A percentile compares a stretch with the other conserved stretches of the same genome.
Evolutionary conservation across 2,329 filamentous ascomycete genomes (phyloP).

Genomic region (Trematosphaeria pertusa): DNA sequence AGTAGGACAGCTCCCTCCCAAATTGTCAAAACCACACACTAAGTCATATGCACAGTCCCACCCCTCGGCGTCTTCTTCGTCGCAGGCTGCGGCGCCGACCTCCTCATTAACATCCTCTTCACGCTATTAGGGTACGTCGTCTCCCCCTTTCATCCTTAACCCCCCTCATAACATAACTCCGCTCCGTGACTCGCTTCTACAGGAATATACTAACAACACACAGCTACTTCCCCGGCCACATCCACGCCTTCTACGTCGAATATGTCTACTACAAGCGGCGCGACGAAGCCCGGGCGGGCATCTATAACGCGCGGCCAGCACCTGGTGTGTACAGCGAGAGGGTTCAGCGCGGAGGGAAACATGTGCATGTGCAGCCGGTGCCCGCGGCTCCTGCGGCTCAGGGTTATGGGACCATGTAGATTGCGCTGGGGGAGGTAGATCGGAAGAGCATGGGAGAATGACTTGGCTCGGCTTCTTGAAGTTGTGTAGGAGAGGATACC

Average conservation of each 20-base stretch:
- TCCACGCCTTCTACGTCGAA: conserved; percentile 80
- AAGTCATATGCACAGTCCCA: conserved; percentile 46
- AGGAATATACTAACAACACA: background rate
- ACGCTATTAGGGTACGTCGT: conserved; percentile 51
- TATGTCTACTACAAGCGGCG: conserved; percentile 82
- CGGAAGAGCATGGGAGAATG: no score
- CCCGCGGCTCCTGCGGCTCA: background rate
- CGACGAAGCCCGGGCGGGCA: conserved; percentile 67
- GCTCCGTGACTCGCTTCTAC: background rate
- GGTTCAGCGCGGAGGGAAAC: conserved; percentile 71
- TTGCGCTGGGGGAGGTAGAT: no score
- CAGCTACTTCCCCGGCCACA: conserved; percentile 77
- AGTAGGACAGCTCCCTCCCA: conserved; percentile 29
- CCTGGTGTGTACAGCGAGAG: conserved; percentile 75
- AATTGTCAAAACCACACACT: background rate
- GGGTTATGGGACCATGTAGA: conserved; percentile 1
- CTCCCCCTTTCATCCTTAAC: conserved; percentile 1
- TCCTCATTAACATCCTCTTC: conserved; percentile 57
- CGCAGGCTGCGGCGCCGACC: conserved; percentile 57
- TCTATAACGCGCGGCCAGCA: conserved; percentile 61
- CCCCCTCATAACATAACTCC: background rate
- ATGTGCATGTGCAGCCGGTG: conserved; percentile 18
- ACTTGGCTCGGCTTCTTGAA: no score
- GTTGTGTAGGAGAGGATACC: no score
- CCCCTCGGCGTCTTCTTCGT: conserved; percentile 57